Percentiles rank a stretch among this genome's conserved stretches.
Conservation (phyloP, 2,329 filamentous ascomycete species). For the Aspergillus sergii region DNA sequence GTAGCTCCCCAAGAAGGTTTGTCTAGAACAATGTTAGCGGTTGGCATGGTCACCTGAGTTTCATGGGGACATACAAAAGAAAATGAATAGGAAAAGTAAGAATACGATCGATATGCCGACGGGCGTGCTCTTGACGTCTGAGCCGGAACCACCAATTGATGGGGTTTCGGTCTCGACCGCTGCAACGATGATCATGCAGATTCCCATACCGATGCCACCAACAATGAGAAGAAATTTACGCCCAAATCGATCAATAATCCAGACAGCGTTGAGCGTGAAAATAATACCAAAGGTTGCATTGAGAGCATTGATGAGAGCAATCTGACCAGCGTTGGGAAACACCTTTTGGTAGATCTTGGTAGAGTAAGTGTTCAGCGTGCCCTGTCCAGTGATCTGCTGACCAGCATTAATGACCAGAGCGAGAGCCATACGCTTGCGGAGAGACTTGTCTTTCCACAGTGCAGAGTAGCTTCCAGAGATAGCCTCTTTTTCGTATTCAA, state of each 20-base stretch:
- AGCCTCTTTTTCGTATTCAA: constrained; percentile 72
- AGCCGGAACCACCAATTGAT: constrained; percentile 37
- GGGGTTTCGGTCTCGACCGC: constrained; percentile 62
- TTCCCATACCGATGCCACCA: constrained; percentile 68
- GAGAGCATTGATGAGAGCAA: constrained; percentile 73
- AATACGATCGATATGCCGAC: constrained; percentile 71
- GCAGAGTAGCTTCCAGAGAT: constrained; percentile 65
- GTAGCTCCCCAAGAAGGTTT: constrained; percentile 72
- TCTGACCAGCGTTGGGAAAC: constrained; percentile 60
- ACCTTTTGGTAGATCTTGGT: constrained; percentile 75
- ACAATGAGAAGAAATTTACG: constrained; percentile 70
- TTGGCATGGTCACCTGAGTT: constrained; percentile 9
- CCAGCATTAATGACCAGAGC: constrained; percentile 70
- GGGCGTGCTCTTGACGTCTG: constrained; percentile 55
- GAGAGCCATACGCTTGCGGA: constrained; percentile 67
- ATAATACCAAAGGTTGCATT: constrained; percentile 73
- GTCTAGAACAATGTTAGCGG: constrained; percentile 45
- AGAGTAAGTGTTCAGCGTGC: constrained; percentile 71
- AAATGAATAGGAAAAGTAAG: constrained; percentile 66
- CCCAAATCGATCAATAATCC: constrained; percentile 73
- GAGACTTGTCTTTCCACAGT: constrained; percentile 69
- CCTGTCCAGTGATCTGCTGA: constrained; percentile 73
- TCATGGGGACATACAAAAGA: constrained; percentile 38
- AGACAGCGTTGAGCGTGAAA: constrained; percentile 72
- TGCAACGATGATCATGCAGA: constrained; percentile 70